Percentiles rank a stretch among this genome's conserved stretches.
Conservation (phyloP, 208 protist genomes). For the Trypanosomatidae sp. region DNA sequence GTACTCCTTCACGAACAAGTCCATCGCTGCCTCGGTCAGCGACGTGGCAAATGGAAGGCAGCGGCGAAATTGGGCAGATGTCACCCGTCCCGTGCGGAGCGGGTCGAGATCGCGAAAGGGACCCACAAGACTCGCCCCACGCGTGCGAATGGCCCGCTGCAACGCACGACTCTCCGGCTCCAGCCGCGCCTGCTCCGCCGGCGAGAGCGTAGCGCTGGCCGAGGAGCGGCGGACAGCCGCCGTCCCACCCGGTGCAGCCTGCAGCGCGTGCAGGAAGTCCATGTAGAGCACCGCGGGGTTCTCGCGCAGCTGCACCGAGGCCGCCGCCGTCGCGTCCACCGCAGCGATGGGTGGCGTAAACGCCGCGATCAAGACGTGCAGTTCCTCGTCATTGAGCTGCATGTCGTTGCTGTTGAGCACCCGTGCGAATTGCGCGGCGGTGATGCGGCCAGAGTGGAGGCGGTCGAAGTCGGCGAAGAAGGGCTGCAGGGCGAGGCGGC, state of each 20-base stretch:
- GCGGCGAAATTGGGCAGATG: conserved; percentile 61
- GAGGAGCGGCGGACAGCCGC: conserved; percentile 15
- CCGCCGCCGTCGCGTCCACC: not conserved
- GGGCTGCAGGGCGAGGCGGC: conserved; percentile 77
- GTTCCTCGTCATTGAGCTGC: conserved; percentile 45
- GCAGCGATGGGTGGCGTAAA: conserved; percentile 26
- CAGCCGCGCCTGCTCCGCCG: conserved; percentile 48
- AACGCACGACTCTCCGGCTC: conserved; percentile 32
- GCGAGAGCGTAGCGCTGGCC: conserved; percentile 30
- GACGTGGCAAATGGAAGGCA: conserved; percentile 50
- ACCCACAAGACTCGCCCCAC: conserved; percentile 43
- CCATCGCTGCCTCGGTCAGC: conserved; percentile 25
- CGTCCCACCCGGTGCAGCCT: conserved; percentile 24
- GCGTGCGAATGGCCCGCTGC: conserved; percentile 41
- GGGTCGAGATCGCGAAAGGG: conserved; percentile 82
- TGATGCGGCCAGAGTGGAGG: conserved; percentile 76
- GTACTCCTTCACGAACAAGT: conserved; percentile 75
- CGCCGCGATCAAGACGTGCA: conserved; percentile 24
- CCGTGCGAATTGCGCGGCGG: conserved; percentile 69
- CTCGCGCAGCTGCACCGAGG: not conserved
- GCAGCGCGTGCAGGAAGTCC: conserved; percentile 46
- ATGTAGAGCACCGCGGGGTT: conserved; percentile 42
- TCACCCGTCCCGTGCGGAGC: conserved; percentile 68
- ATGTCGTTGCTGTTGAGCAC: conserved; percentile 59
- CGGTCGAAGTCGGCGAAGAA: conserved; percentile 87